A percentile compares a stretch with the other conserved stretches of the same genome.
Conservation (phyloP, 2,329 filamentous ascomycete species). For the Venturia effusa region DNA sequence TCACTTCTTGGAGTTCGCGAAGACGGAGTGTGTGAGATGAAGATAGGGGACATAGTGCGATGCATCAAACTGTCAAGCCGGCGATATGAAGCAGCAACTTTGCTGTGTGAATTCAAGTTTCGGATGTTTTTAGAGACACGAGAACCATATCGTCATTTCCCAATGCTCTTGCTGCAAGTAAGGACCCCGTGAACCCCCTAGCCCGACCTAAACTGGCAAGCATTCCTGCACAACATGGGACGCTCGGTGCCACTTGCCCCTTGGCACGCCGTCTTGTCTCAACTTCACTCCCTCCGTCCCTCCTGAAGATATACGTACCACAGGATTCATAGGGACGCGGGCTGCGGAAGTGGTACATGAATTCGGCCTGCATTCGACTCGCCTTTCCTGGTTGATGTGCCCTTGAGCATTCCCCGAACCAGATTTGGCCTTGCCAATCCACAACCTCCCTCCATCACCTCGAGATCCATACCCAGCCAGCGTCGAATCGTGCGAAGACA, state of each 20-base stretch:
- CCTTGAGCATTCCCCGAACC: not conserved
- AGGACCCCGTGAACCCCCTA: no score
- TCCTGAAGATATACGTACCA: not conserved
- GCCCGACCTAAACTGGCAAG: no score
- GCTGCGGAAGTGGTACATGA: not conserved
- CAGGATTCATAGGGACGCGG: no score
- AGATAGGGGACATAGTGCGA: not conserved
- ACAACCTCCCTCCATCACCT: not conserved
- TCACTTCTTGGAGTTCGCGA: not conserved
- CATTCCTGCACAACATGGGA: not conserved
- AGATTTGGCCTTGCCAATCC: not conserved
- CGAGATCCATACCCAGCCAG: not conserved
- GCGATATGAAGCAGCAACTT: not conserved
- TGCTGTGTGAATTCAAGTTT: not conserved
- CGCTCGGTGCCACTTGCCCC: not conserved
- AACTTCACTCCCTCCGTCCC: not conserved
- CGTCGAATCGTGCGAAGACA: not conserved
- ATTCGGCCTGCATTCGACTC: not conserved
- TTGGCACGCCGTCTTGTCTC: not conserved
- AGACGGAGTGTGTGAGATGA: not conserved
- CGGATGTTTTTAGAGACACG: not conserved
- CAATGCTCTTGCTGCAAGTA: not conserved
- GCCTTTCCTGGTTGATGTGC: not conserved
- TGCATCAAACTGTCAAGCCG: not conserved
- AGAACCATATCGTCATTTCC: conserved; percentile 2